Base-by-base conservation (phyloP, 1,284 basidiomycete genomes). In the Ceratobasidium sp. region DNA sequence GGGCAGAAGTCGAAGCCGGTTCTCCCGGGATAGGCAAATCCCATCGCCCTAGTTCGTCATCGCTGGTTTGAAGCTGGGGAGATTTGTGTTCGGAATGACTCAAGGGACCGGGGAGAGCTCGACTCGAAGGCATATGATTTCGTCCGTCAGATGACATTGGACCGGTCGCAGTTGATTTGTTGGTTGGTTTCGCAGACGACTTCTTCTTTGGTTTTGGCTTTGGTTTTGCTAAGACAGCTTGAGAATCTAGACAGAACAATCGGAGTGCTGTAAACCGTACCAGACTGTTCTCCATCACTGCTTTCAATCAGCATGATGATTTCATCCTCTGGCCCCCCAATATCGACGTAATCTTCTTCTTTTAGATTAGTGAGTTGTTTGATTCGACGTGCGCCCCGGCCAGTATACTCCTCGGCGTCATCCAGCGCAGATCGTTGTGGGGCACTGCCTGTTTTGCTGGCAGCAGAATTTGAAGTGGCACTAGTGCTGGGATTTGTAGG, bases 141-240 rank as follows among this genome's bases (percentile, higher is more conserved):
- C 30, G 52, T 30, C 8, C 65, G 23, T 48, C 62, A 30, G n/a
- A n/a, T n/a, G n/a, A n/a, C n/a, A n/a, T n/a, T n/a, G n/a, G n/a
- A n/a, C 55, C 55, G 12, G 23, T 8, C 21, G 36, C 34, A 18
- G n/a, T 32, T 39, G 67, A 39, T 28, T 28, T 48, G 30, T 46
- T 45, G 12, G 12, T 39, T 14, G 28, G 43, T 18, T 58, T 71
- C 14, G 53, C 28, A 26, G 57, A 43, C 28, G 28, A 10, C 45
- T 59, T 71, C 41, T 71, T 71, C 55, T 59, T 71, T 26, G 55
- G 55, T 39, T 71, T 71, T 21, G 67, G 23, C 21, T 71, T 71
- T 26, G 67, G 34, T 39, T 71, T 71, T 12, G 55, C 9, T 18
- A 26, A 16, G 39, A 16, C 18, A 23, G 41, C 34, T 34, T 18